A percentile compares a stretch with the other conserved stretches of the same genome.
These are phyloP conservation scores for Parmales sp. DNA, from an alignment of 108 stramenopile genomes.

Conservation along the genomic window DNA sequence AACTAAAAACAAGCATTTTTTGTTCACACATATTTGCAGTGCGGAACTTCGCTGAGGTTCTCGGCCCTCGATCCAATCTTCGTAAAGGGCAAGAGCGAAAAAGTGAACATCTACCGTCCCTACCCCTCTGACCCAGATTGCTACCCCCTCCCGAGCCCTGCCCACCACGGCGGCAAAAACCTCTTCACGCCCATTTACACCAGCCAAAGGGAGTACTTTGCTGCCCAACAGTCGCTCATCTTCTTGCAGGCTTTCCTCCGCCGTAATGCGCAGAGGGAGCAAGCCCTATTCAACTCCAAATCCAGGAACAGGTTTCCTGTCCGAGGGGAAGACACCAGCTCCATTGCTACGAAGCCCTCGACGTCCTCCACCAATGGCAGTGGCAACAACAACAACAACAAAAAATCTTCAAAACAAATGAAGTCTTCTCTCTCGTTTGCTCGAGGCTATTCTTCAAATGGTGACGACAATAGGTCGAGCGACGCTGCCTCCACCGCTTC, in stretches of 20 bases:
- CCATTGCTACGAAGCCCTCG: no score
- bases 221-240: not conserved
- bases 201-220: conserved; percentile 1
- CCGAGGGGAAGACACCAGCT: no score
- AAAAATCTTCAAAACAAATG: no score
- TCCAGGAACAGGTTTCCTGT: no score
- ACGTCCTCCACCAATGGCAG: not conserved
- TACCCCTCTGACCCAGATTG: conserved; percentile 10
- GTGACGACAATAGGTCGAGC: no score
- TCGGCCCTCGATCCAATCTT: conserved; percentile 21
- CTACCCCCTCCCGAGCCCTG: not conserved
- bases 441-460: no score
- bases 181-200: not conserved
- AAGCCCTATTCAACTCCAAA: no score
- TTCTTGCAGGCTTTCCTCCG: conserved; percentile 4
- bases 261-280: not conserved
- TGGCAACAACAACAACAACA: not conserved
- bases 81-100: conserved; percentile 40
- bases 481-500: no score
- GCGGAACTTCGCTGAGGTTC: conserved; percentile 22
- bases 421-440: no score
- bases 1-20: not conserved
- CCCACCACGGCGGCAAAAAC: conserved; percentile 2
- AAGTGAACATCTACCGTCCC: conserved; percentile 31
- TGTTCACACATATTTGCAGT: not conserved